Conservation (phyloP, 345 rosid genomes). For the Draba incana region DNA sequence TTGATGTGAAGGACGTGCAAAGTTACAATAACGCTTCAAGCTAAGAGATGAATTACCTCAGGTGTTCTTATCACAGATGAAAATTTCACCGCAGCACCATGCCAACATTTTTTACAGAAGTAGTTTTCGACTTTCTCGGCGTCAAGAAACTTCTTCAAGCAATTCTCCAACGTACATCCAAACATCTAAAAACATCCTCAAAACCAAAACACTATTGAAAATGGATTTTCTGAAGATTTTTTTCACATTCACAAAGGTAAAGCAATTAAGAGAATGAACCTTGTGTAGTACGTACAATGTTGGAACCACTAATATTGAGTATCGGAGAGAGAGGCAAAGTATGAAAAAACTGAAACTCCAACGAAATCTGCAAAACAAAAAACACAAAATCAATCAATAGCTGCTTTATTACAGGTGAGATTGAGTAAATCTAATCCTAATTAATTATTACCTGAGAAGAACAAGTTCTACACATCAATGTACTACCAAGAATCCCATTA, state of each 20-base stretch:
- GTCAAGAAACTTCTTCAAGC: constrained; percentile 65
- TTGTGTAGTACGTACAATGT: constrained; percentile 73
- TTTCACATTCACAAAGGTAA: not conserved
- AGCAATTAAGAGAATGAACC: constrained; percentile 48
- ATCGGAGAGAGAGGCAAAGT: constrained; percentile 73
- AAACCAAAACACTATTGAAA: constrained; percentile 3
- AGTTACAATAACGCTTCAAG: not conserved
- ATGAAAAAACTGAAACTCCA: constrained; percentile 86
- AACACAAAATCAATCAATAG: not conserved
- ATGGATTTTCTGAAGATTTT: not conserved
- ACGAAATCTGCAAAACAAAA: constrained; percentile 62
- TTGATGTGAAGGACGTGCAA: not conserved
- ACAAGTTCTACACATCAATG: constrained; percentile 72
- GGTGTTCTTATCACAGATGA: constrained; percentile 46
- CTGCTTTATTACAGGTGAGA: not conserved
- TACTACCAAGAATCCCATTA: constrained; percentile 75
- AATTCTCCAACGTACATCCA: constrained; percentile 66
- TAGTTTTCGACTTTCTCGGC: constrained; percentile 71
- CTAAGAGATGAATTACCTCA: constrained; percentile 50
- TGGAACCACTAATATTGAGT: constrained; percentile 52
- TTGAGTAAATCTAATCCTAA: not conserved
- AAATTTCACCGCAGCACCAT: constrained; percentile 68
- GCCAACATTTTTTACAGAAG: constrained; percentile 84
- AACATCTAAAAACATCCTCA: constrained; percentile 47
- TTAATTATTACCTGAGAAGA: constrained; percentile 55